Evolutionary conservation across 2,329 filamentous ascomycete species (phyloP), one percentile per base, ranked within the genome.

Genomic region (Colletotrichum filicis): DNA sequence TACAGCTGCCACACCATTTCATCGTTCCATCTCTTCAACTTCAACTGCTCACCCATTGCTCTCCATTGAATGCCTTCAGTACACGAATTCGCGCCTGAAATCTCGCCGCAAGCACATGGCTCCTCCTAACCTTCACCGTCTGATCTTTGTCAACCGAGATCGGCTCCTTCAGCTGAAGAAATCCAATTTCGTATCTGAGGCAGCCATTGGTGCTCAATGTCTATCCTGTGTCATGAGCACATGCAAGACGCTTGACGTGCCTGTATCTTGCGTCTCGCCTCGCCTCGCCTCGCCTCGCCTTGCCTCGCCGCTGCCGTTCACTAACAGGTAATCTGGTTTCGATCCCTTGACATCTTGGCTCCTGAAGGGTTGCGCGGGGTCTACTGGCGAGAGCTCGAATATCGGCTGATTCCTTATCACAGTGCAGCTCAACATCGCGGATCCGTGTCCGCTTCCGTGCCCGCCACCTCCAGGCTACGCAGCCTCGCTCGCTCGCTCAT

Each of bases 1-100:
- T 26, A 60, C 71, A 71, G 67, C 66, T 73, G 71, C 71, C 66
- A 73, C 71, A 73, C 71, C 71, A 73, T 66, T 71, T 71, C 71
- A 66, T 61, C 52, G 66, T 56, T 65, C 60, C 60, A n/a, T 59
- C 28, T 49, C 26, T 73, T 57, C 35, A 61, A 71, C 60, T 59
- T 71, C 70, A 64, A 58, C 59, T 63, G 58, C 59, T 65, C 46
- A 35, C 28, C 30, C 30, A 28, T 49, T 12, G 55, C 70, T 53
- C 55, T 53, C 26, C 42, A 16, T 58, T 70, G 66, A 59, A 26
- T 70, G 66, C 56, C 46, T 28, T 49, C 32, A 68, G 46, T 16
- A 22, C 32, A 42, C 59, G 30, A 60, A 49, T 32, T 35, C 37
- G 24, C 55, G n/a, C 22, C 24, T n/a, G 35, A 30, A 28, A 53